Base-by-base conservation (phyloP, 345 rosid species). In the Boechera divaricarpa region DNA sequence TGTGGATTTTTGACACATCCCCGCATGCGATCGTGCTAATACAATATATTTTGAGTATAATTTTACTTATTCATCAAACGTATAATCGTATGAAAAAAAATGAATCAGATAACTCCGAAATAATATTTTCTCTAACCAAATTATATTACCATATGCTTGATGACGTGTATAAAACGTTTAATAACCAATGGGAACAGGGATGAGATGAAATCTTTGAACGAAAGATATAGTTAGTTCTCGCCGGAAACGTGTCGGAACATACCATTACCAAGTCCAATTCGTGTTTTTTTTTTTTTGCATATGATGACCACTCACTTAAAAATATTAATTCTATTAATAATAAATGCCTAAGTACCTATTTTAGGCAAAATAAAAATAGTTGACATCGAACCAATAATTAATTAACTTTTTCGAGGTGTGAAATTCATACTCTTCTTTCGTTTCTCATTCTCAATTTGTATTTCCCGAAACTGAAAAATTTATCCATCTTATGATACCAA, bases 181-280 rank as follows among this genome's bases (percentile, higher is more conserved):
- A 57, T 7, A 57, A 31, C 67, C 41, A 78, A 42, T 78, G 81
- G 58, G 74, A 78, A 78, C 74, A 42, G 35, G 78, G 35, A 58
- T 5, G 42, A 58, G 69, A 72, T 58, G 41, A 59, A 67, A 64
- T 70, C 72, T 29, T 71, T 78, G 81, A 72, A 78, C 41, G 33
- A 59, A 60, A 4, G 47, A 41, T 31, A 33, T 49, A 66, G 73
- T 72, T 78, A 66, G 73, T 31, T 72, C 63, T 66, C 29, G 59
- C 68, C 77, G 56, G 81, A 67, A 78, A 52, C 73, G 67, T 78
- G 77, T 78, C 73, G 73, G 72, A 59, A 59, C 63, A 49, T 57
- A 67, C 62, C 57, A 52, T 49, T 48, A 60, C 67, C 51, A 52
- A 65, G 60, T 51, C 52, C 56, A 26, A 6, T 35, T 72, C 35